These are phyloP conservation scores for Colletotrichum sp. DNA, from an alignment of 2,329 filamentous ascomycete genomes.

Conservation along the genomic window DNA sequence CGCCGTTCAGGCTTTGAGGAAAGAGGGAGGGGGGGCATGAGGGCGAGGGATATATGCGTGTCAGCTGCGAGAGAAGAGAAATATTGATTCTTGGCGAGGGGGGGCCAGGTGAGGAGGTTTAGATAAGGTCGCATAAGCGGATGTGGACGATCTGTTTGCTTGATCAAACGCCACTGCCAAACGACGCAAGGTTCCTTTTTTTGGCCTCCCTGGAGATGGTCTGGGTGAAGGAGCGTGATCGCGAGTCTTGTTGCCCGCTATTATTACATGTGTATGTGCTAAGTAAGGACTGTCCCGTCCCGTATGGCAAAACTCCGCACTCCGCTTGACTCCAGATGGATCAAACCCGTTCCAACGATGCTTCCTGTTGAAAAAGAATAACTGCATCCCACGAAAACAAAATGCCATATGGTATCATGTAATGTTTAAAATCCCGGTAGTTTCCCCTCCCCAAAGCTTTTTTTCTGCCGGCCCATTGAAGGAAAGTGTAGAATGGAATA, in stretches of 20 bases:
- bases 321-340: neutral
- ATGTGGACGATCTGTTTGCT: neutral
- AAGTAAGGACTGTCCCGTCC: conserved; percentile 7
- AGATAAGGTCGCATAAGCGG: neutral
- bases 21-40: neutral
- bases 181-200: rapidly evolving
- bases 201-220: no score
- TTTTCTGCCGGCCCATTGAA: conserved; percentile 12
- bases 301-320: conserved; percentile 6
- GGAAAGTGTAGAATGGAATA: conserved; percentile 14
- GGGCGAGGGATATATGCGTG: neutral
- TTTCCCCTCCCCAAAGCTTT: neutral
- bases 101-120: neutral
- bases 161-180: neutral
- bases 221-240: neutral
- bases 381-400: neutral
- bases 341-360: neutral
- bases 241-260: neutral
- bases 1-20: neutral
- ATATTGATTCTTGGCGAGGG: neutral
- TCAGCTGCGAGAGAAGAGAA: neutral
- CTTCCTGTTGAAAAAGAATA: neutral
- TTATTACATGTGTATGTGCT: neutral
- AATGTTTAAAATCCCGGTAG: neutral
- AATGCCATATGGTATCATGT: conserved; percentile 11